phyloP scores from a whole-genome alignment of 306 rosid species.

The Rubus parviflorus region DNA sequence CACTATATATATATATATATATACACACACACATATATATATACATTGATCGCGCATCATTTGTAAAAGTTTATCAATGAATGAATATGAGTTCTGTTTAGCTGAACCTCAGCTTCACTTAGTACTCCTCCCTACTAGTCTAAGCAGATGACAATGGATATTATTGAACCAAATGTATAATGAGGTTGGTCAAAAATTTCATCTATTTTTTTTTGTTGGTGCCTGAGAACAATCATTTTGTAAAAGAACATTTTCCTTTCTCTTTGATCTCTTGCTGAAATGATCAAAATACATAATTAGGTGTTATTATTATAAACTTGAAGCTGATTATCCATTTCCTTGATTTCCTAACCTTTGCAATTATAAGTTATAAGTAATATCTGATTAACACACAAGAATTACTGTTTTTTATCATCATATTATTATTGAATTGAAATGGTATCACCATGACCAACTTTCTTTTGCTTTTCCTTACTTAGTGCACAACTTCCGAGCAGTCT shows the following conservation, averaged over 20 bases:
- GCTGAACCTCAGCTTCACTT: no score
- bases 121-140: not conserved
- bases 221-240: not conserved
- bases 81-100: no score
- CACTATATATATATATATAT: no score
- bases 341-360: not conserved
- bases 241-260: not conserved
- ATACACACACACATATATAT: no score
- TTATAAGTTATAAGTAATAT: not conserved
- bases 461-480: not conserved
- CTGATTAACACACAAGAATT: not conserved
- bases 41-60: no score
- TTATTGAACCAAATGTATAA: not conserved
- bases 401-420: not conserved
- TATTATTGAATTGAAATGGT: not conserved
- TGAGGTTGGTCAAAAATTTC: not conserved
- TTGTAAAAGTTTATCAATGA: no score
- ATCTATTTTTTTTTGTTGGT: not conserved
- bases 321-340: not conserved
- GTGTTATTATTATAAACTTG: not conserved
- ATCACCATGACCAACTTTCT: not conserved
- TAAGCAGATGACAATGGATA: not conserved
- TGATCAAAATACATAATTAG: not conserved
- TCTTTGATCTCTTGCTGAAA: not conserved
- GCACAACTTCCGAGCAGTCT: conserved; percentile 50